Base-by-base conservation (phyloP, 768 basidiomycete species). In the Mrakia hoshinonis region DNA sequence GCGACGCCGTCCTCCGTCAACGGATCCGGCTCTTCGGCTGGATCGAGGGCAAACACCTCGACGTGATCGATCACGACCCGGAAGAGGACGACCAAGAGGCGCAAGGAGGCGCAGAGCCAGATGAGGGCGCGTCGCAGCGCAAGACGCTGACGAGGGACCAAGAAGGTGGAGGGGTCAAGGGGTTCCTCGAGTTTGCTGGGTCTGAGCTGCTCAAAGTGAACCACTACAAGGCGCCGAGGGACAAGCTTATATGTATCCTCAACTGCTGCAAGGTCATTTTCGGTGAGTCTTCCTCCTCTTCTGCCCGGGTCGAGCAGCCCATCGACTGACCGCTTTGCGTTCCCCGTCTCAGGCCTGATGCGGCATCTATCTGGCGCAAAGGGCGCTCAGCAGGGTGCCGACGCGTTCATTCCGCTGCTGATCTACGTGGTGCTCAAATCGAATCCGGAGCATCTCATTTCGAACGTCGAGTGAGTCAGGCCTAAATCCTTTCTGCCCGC, bases 261-360 rank as follows among this genome's bases (percentile, higher is more conserved):
- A 99, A 99, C 77, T 90, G 87, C 79, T 99, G 94, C 86, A 99
- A 99, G 82, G 92, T 99, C 79, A 98, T 99, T 75, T 98, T 96
- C 77, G 96, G 95, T 93, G 74, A 73, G 89, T 80, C 34, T 10
- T 47, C 43, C 0, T 6, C 18, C 34, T 18, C 4, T 63, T 15
- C 36, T 47, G 10, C 48, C 49, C 18, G 20, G 20, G n/a, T n/a
- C n/a, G n/a, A n/a, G n/a, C 49, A 5, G 15, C 24, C 22, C 49
- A 24, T 10, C 34, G 22, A 18, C 36, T n/a, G 15, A 36, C n/a
- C 31, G 31, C n/a, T 22, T 9, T 20, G 15, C 20, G 18, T 20
- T 61, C 34, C 15, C 43, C 9, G 9, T n/a, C 15, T 18, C 76
- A 96, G 93, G 94, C 55, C 81, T 97, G 38, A 89, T 99, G 69